phyloP scores from a whole-genome alignment of 202 grass and related monocot genomes.

The Zizania palustris region DNA sequence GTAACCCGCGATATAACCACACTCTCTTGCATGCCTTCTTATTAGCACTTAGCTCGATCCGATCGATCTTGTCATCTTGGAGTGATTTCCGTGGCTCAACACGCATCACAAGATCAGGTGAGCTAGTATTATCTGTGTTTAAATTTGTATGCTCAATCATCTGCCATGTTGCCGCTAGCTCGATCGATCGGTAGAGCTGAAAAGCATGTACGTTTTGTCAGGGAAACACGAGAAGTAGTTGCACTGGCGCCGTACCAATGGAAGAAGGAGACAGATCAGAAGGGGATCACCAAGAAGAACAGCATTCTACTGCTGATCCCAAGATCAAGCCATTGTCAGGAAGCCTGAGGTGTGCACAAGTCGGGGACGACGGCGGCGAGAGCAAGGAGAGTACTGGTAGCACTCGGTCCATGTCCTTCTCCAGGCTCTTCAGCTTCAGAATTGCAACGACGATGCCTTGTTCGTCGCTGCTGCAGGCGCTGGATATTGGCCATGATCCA shows the following conservation, averaged over 20 bases:
- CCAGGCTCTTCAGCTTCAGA: conserved; percentile 55
- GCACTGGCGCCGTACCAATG: not conserved
- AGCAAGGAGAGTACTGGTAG: no score
- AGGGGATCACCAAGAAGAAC: not conserved
- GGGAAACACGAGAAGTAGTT: not conserved
- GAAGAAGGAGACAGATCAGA: not conserved
- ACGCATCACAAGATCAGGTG: not conserved
- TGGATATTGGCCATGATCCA: not conserved
- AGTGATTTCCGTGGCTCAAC: not conserved
- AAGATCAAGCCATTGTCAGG: not conserved
- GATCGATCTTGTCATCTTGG: not conserved
- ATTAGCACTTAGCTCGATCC: not conserved
- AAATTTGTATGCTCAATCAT: not conserved
- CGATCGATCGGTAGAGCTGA: no score
- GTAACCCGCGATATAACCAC: not conserved
- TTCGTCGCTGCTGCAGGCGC: not conserved
- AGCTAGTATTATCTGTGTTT: not conserved
- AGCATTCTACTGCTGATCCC: not conserved
- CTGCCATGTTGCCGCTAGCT: not conserved
- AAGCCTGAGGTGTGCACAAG: conserved; percentile 34
- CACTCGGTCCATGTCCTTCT: conserved; percentile 49
- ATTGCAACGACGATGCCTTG: not conserved
- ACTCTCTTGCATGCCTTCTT: not conserved
- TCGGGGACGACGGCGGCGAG: not conserved
- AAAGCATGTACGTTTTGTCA: not conserved